Base-by-base conservation (phyloP, 805 yeast genomes). In the Nakazawaea ishiwadae region DNA sequence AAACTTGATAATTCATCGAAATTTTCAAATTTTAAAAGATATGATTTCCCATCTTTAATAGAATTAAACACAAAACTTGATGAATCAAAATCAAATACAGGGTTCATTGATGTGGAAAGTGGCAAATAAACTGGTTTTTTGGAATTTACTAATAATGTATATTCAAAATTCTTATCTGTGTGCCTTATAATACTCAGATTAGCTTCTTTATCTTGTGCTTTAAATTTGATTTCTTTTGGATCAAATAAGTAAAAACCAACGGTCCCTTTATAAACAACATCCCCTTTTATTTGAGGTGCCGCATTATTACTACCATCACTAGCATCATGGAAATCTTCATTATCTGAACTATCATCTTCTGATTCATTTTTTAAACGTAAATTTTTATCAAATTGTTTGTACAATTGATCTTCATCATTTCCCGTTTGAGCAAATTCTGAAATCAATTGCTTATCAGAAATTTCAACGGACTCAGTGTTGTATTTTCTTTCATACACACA, bases 401-500 rank as follows among this genome's bases (percentile, higher is more conserved):
- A 27, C 44, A 44, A 39, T 42, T 35, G 37, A 17, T 39, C 31
- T 44, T 48, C 37, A 50, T 48, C 36, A 53, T 51, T 31, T 50
- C 54, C n/a, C 50, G 58, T 35, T 17, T 26, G 15, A 1, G 27
- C 33, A 34, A 39, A 39, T 17, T 39, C 43, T 11, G 35, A 16
- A 16, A 34, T 60, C 37, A 87, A 63, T 31, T 79, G 80, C 5
- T 58, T 60, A 9, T 62, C 60, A 1, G 71, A 54, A 4, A 72
- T 73, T 11, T 65, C 65, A 1, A 59, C 54, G 6, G 82, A 69
- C 4, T 79, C 64, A 47, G 63, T 72, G 48, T 71, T 76, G 57
- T 82, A 85, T 54, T 83, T 85, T 49, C 79, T 73, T 56, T 88
- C 96, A 55, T 75, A 91, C 51, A 81, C 77, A 53, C 96, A 86